Evolutionary conservation across 371 early-diverging fungal genomes (phyloP).

Genomic region (Coemansia sp.): DNA sequence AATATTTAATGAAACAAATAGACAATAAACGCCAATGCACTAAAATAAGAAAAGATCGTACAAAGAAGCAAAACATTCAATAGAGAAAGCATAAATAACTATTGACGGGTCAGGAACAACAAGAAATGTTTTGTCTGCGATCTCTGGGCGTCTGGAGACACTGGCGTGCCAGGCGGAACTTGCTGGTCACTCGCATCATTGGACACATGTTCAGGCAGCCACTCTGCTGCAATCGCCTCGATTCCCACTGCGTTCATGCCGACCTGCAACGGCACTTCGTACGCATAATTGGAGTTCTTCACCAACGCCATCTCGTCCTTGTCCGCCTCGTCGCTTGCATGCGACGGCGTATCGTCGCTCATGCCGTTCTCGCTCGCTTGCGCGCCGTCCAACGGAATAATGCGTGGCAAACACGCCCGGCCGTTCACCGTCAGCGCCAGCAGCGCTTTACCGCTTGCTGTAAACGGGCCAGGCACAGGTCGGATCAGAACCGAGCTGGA

Average conservation of each 20-base stretch:
- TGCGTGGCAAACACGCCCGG: conserved; percentile 28
- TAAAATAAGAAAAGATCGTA: background rate
- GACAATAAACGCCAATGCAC: background rate
- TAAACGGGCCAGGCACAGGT: conserved; percentile 43
- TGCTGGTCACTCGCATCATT: conserved; percentile 37
- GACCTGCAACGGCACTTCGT: conserved; percentile 26
- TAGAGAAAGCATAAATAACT: background rate
- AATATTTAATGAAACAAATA: background rate
- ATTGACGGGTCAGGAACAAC: conserved; percentile 35
- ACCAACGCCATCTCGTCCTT: conserved; percentile 26
- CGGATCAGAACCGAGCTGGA: conserved; percentile 25
- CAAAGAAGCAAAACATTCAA: background rate
- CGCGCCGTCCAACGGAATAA: conserved; percentile 19
- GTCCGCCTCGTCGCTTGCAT: conserved; percentile 31
- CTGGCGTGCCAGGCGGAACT: conserved; percentile 29
- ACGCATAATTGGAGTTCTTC: conserved; percentile 38
- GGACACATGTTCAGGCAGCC: conserved; percentile 18
- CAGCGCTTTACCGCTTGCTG: conserved; percentile 16
- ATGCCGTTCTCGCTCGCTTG: conserved; percentile 7
- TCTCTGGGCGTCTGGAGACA: background rate
- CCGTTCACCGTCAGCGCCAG: conserved; percentile 26
- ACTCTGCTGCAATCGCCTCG: conserved; percentile 28
- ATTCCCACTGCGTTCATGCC: conserved; percentile 35
- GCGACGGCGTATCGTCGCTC: conserved; percentile 36
- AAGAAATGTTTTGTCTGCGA: conserved; percentile 13